Conservation (phyloP, 1,284 basidiomycete species). For the Ustanciosporium gigantosporum region DNA sequence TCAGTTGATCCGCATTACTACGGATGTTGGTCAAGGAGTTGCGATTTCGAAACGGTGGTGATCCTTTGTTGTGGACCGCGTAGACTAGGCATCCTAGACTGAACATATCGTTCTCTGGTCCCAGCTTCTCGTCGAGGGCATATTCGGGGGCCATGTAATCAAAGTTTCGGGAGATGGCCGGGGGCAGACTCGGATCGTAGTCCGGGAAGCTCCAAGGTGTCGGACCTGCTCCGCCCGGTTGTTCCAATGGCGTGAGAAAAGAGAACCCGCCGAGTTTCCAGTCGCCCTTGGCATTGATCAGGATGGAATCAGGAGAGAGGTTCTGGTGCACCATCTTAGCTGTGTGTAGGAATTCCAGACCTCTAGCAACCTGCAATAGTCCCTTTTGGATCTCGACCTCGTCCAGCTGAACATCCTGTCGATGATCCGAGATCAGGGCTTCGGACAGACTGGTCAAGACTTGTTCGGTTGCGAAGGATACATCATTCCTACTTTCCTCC, state of each 20-base stretch:
- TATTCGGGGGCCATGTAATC: constrained; percentile 96
- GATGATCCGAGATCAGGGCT: constrained; percentile 25
- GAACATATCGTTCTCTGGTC: constrained; percentile 88
- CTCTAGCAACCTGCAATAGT: constrained; percentile 88
- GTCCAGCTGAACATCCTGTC: constrained; percentile 50
- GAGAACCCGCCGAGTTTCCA: constrained; percentile 95
- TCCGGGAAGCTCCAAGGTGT: constrained; percentile 87
- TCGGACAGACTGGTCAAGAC: constrained; percentile 41
- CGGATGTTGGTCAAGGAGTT: constrained; percentile 79
- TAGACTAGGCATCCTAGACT: constrained; percentile 85
- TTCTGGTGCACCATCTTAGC: constrained; percentile 92
- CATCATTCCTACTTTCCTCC: constrained; percentile 80
- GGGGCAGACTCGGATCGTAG: constrained; percentile 77
- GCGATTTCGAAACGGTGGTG: constrained; percentile 84
- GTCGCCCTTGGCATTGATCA: constrained; percentile 73
- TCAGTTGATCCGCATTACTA: constrained; percentile 70
- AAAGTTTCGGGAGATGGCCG: constrained; percentile 85
- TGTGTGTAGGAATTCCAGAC: constrained; percentile 86
- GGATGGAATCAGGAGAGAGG: constrained; percentile 69
- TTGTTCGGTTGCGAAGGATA: constrained; percentile 90
- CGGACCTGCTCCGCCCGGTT: constrained; percentile 70
- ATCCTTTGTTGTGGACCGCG: constrained; percentile 77
- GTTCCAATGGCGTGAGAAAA: constrained; percentile 74
- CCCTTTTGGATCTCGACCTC: constrained; percentile 87
- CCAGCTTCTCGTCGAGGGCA: constrained; percentile 81